Evolutionary conservation across 2,329 filamentous ascomycete species (phyloP), one percentile per base, ranked within the genome.

Genomic region (Penicillium sp.): DNA sequence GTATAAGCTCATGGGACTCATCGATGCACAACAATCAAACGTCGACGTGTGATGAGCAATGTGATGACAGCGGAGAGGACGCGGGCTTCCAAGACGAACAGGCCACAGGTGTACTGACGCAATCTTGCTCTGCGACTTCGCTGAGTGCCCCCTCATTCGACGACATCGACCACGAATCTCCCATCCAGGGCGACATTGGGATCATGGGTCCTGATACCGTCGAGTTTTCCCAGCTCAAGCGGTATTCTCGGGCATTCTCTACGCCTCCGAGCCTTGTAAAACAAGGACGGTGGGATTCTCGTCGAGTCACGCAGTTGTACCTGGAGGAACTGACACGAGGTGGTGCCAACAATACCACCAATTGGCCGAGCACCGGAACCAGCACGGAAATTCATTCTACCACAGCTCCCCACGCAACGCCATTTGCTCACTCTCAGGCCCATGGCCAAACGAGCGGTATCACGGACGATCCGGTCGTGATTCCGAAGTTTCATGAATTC

Each of bases 251-350:
- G 48, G 64, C 73, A 4, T 67, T 76, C 35, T 67, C 70, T 5
- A 67, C 73, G n/a, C 76, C 76, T 9, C 76, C 77, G 11, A 73
- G 74, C 44, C 62, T 81, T 45, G 76, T 75, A n/a, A 73, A 74
- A 52, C 70, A 77, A 49, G 73, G 73, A 6, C 71, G 74, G 32
- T 81, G 77, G 74, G 75, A 77, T 44, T 75, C 76, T 1, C 76
- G 75, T 47, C 75, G 76, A 48, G 75, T 77, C 3, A 77, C 75
- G 3, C 75, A 78, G 50, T 69, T 78, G n/a, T 81, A 78, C 59
- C 62, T 81, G 4, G 73, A 78, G 48, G 70, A 77, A 50, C 59
- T 77, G 50, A 65, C 69, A 12, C 63, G 64, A 34, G 66, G 56
- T 11, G 49, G 65, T 11, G 59, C 60, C 38, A 37, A 28, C 24